Evolutionary conservation across 352 stramenopile genomes (phyloP).

Genomic region (Globisporangium viniferum): DNA sequence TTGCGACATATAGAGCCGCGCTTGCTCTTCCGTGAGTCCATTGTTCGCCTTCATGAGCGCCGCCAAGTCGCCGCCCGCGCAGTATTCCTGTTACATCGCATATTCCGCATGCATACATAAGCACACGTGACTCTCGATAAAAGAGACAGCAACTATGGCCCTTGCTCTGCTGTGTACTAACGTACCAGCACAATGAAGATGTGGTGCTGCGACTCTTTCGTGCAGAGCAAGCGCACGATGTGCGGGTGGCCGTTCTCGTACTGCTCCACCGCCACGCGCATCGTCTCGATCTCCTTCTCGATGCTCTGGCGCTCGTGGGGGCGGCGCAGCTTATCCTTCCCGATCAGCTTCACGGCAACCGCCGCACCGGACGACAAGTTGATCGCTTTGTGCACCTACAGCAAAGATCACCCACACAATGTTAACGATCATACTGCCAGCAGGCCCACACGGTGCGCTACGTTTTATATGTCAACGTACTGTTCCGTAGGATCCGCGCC

Average conservation of each 20-base stretch:
- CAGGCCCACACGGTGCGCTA: not conserved
- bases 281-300: constrained; percentile 85
- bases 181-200: constrained; percentile 80
- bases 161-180: not conserved
- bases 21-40: constrained; percentile 57
- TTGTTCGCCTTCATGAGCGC: constrained; percentile 66
- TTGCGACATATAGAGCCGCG: constrained; percentile 78
- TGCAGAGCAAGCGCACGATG: constrained; percentile 77
- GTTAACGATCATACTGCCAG: not conserved
- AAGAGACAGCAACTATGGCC: not conserved
- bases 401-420: not conserved
- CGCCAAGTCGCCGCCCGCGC: constrained; percentile 68
- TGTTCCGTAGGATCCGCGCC: constrained; percentile 77
- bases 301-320: constrained; percentile 77
- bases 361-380: constrained; percentile 71
- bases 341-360: constrained; percentile 81
- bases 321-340: constrained; percentile 69
- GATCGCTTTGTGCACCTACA: constrained; percentile 80
- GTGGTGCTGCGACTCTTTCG: constrained; percentile 76
- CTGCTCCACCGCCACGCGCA: constrained; percentile 80
- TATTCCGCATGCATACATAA: not conserved
- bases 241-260: constrained; percentile 85
- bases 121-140: not conserved
- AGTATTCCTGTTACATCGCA: constrained; percentile 55
- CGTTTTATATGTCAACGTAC: constrained; percentile 23